Evolutionary conservation across 306 rosid species (phyloP), one percentile per base, ranked within the genome.

Genomic region (Ormosia semicastrata): DNA sequence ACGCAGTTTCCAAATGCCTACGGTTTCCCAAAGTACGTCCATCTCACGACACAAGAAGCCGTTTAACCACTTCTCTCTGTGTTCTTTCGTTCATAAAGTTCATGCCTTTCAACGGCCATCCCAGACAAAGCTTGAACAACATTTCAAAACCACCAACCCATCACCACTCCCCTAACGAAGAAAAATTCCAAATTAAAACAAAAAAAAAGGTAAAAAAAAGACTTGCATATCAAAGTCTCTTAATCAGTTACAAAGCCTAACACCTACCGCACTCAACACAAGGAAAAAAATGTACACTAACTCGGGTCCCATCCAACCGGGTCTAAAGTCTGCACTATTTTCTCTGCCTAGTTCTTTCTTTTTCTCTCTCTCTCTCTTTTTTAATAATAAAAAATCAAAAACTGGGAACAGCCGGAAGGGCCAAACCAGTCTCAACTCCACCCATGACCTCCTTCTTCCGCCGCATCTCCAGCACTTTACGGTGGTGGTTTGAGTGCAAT

Each of bases 381-480:
- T 24, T 24, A 24, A 24, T 24, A 24, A 24, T 24, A 0, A 17
- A 43, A 6, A 43, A 66, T 90, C 88, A 87, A 89, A 90, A 95
- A 84, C 88, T 88, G 67, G 88, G 84, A 50, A 81, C 83, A 2
- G 40, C 91, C 66, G 88, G 75, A 34, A 78, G 52, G n/a, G 72
- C 39, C 73, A 82, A 53, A 77, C 80, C 82, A 63, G 91, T 75
- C 15, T 84, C 88, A 17, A 84, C 41, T 2, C 9, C 86, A 37
- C 0, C 63, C 0, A 8, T 2, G 1, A 2, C 60, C 40, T 93
- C 99, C 83, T 95, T 93, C 89, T 95, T 82, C 80, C 85, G 91
- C 85, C 99, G 94, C 97, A 95, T 95, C 87, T 95, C 99, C 46
- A 95, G 78, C n/a, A 95, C 99, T 80, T 92, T 95, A 4, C 99